Evolutionary conservation across 169 alveolate genomes (phyloP), one percentile per base, ranked within the genome.

Genomic region (Perkinsus olseni): DNA sequence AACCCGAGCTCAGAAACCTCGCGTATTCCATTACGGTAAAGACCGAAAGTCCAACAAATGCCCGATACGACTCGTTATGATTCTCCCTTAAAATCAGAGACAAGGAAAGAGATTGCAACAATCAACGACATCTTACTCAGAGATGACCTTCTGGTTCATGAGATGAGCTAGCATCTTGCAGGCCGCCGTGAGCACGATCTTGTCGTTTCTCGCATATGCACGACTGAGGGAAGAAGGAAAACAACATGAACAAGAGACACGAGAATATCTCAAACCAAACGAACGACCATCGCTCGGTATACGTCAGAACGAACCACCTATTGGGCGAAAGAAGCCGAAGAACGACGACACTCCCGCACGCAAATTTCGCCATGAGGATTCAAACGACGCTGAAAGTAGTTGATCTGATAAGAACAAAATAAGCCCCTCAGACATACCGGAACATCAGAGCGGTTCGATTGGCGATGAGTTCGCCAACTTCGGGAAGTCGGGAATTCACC

Each of bases 401-500:
- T n/a, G n/a, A n/a, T n/a, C n/a, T n/a, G n/a, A n/a, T n/a, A n/a
- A n/a, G n/a, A n/a, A n/a, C n/a, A n/a, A n/a, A n/a, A n/a, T n/a
- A n/a, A n/a, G n/a, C n/a, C 17, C 62, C 62, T 45, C 62, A 6
- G 62, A 93, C 96, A 92, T 93, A 96, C 92, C 96, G 62, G 96
- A 99, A 99, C 96, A 98, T 98, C 74, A 98, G 94, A 6, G 99
- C 95, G 74, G 98, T 97, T 74, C 99, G 96, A 38, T 97, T 95
- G 48, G 99, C 96, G n/a, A 98, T 96, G 39, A 99, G 95, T 91
- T 98, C 98, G 0, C 99, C 99, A 31, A 99, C 97, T 92, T 98
- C 99, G 11, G 99, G 99, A 91, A 99, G 97, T 95, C 98, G 99
- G 62, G 99, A 98, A 96, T 99, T 99, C 45, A 99, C 96, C 38